These are phyloP conservation scores for Scleromitrula shiraiana DNA, from an alignment of 2,329 filamentous ascomycete genomes.

Conservation along the genomic window DNA sequence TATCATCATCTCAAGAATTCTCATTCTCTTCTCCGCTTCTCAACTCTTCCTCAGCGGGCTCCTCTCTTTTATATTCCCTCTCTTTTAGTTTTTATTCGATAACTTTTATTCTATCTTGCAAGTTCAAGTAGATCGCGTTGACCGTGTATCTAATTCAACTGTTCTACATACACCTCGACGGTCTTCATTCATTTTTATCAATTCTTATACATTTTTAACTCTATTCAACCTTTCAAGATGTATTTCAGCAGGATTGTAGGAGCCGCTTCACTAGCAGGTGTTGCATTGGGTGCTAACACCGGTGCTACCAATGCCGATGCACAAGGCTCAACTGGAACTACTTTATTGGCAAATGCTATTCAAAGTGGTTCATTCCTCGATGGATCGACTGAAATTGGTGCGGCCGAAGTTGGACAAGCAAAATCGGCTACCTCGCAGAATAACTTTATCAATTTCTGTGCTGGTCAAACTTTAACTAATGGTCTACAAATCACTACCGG, in stretches of 20 bases:
- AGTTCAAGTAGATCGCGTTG: slow-evolving; percentile 32
- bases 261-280: slow-evolving; percentile 21
- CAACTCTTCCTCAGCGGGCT: slow-evolving; percentile 20
- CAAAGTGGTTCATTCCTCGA: slow-evolving; percentile 26
- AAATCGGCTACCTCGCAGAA: slow-evolving; percentile 20
- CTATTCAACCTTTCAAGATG: slow-evolving; percentile 7
- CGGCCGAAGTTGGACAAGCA: slow-evolving; percentile 21
- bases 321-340: slow-evolving; percentile 13
- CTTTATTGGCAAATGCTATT: slow-evolving; percentile 21
- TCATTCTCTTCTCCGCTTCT: slow-evolving; percentile 14
- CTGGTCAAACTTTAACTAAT: slow-evolving; percentile 43
- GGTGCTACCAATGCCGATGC: background rate
- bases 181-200: slow-evolving; percentile 23
- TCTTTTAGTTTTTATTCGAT: slow-evolving; percentile 22
- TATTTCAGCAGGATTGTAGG: slow-evolving; percentile 21
- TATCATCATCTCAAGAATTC: slow-evolving; percentile 19
- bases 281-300: slow-evolving; percentile 10
- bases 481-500: slow-evolving; percentile 48
- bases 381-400: slow-evolving; percentile 22
- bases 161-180: slow-evolving; percentile 26
- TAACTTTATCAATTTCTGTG: slow-evolving; percentile 27
- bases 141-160: slow-evolving; percentile 29
- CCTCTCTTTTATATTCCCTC: slow-evolving; percentile 24
- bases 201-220: background rate
- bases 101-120: slow-evolving; percentile 26